Base-by-base conservation (phyloP, 345 rosid genomes). In the Syzygium jambos region DNA sequence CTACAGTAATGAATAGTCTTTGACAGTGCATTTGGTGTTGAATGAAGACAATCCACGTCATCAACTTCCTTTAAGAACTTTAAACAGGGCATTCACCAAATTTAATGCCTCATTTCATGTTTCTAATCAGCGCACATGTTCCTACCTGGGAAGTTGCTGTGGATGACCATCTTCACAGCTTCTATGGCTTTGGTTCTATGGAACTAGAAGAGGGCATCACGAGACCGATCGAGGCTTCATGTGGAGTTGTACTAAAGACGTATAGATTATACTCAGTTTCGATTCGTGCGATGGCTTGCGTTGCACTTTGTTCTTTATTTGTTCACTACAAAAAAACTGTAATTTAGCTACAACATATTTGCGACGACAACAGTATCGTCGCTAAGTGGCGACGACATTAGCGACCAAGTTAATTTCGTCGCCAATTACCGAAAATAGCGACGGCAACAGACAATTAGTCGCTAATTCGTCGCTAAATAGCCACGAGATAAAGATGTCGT, bases 111-210 rank as follows among this genome's bases (percentile, higher is more conserved):
- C 14, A 7, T 7, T 2, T 23, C 21, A 43, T 87, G 57, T 38
- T 80, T 86, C 27, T 61, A 86, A 77, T 56, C 95, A 93, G 95
- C 87, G 49, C 86, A 84, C 87, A 73, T 91, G 27, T 89, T 86
- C 83, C 73, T 88, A 61, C 63, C 92, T 9, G 91, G 91, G 59
- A 91, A 88, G 88, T 88, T 65, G 53, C 92, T 86, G 4, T 89
- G 92, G 95, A 85, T 88, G 89, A 89, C 89, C 41, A 84, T 92
- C 43, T 49, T 91, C 87, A 54, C 91, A 12, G 52, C 88, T 38
- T 84, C 92, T 15, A 80, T 86, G 78, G 92, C 86, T 77, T 87
- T 91, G 91, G 86, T 73, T 87, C 57, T 87, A 51, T 52, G 87
- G 90, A 87, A 91, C 68, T 91, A 93, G 91, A 53, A 85, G 25